phyloP scores from a whole-genome alignment of 176 grass and related monocot genomes.

The Oryza brachyantha region DNA sequence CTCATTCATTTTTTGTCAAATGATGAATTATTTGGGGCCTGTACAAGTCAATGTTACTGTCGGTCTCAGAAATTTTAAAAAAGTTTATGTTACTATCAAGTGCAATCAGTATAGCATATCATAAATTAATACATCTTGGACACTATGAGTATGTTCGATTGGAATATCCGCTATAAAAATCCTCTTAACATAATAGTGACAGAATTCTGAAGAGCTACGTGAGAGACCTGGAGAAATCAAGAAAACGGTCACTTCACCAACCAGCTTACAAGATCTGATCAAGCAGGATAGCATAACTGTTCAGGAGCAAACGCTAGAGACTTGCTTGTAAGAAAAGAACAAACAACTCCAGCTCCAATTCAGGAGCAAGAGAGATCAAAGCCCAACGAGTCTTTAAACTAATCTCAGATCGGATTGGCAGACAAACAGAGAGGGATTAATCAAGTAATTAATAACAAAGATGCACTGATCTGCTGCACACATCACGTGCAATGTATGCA shows the following conservation, averaged over 20 bases:
- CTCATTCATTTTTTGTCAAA: too few relatives aligned
- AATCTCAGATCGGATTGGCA: background rate
- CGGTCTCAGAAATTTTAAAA: background rate
- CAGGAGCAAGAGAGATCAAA: background rate
- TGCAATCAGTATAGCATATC: background rate
- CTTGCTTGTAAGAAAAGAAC: background rate
- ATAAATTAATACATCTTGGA: background rate
- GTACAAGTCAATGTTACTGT: background rate
- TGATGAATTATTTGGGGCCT: too few relatives aligned
- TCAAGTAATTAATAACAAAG: background rate
- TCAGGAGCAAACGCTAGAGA: background rate
- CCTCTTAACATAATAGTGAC: background rate
- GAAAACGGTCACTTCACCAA: background rate
- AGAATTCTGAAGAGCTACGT: background rate
- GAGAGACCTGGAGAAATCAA: background rate
- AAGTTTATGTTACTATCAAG: background rate
- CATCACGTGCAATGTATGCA: slow-evolving; percentile 19
- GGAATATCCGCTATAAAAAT: background rate
- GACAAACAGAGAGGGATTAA: background rate
- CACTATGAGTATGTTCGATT: background rate
- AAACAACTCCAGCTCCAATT: background rate
- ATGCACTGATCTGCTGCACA: background rate
- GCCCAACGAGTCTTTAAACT: background rate
- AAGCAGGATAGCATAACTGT: background rate
- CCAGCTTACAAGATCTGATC: background rate